Conservation (phyloP, 305 asterid genomes). For the Fraxinus floribunda region DNA sequence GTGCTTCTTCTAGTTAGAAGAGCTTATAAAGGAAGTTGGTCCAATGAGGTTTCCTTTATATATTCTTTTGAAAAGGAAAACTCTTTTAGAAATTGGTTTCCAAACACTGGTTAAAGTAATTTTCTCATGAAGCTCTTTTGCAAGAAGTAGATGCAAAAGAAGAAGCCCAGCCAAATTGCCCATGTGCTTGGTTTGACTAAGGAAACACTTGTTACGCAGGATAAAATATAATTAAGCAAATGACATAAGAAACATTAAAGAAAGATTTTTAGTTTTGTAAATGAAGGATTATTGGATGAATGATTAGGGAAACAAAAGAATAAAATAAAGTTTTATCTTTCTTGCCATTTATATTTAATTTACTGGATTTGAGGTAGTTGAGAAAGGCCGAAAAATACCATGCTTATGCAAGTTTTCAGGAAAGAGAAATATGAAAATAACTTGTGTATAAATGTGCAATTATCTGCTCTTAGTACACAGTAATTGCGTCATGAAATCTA, state of each 20-base stretch:
- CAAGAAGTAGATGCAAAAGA: background rate
- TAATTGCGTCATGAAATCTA: background rate
- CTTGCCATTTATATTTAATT: background rate
- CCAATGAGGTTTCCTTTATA: background rate
- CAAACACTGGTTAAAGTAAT: background rate
- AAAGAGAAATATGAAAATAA: background rate
- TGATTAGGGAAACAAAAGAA: background rate
- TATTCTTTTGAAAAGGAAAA: background rate
- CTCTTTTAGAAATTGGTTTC: background rate
- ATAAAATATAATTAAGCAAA: background rate
- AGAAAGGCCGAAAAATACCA: background rate
- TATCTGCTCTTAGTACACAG: background rate
- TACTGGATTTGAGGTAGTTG: constrained; percentile 10
- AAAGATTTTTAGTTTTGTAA: background rate
- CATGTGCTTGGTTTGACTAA: constrained; percentile 4
- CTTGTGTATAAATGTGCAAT: background rate
- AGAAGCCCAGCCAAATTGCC: background rate
- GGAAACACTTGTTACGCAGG: constrained; percentile 19
- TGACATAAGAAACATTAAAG: background rate
- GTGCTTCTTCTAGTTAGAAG: background rate
- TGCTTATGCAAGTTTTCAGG: background rate
- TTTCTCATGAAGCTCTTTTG: background rate
- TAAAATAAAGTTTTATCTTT: background rate
- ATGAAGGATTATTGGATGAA: constrained; percentile 12
- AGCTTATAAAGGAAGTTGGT: background rate